Evolutionary conservation across 331 rosid genomes (phyloP).

Genomic region (Spiraea crenata): DNA sequence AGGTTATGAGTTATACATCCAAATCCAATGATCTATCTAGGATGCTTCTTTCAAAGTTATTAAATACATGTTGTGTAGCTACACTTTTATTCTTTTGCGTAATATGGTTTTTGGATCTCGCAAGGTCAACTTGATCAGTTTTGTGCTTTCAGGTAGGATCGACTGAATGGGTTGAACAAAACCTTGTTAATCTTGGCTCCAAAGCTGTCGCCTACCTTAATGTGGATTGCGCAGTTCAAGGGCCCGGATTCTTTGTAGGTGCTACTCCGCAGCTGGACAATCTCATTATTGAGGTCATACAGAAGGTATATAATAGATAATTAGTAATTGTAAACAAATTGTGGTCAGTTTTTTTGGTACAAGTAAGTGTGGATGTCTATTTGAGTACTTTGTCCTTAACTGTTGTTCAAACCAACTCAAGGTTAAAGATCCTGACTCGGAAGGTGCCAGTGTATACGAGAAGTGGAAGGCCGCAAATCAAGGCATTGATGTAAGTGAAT

Average conservation of each 20-base stretch:
- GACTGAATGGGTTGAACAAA: conserved; percentile 97
- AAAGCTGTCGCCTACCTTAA: conserved; percentile 90
- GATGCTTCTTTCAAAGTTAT: too few species aligned
- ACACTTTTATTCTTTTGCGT: conserved; percentile 9
- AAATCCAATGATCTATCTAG: too few species aligned
- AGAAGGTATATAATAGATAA: conserved; percentile 46
- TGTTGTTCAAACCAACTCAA: conserved; percentile 34
- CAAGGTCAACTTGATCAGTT: conserved; percentile 13
- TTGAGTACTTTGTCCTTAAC: conserved; percentile 19
- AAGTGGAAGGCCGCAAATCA: conserved; percentile 49
- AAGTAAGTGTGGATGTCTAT: neutral
- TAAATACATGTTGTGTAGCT: neutral
- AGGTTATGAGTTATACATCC: too few species aligned
- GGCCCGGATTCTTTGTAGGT: conserved; percentile 76
- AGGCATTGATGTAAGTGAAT: conserved; percentile 43
- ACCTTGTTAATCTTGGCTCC: conserved; percentile 67
- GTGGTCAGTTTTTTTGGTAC: neutral
- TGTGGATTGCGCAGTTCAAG: conserved; percentile 97
- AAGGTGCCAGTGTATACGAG: conserved; percentile 49
- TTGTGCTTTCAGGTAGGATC: conserved; percentile 72
- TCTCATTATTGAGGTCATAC: conserved; percentile 69
- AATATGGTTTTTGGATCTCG: neutral
- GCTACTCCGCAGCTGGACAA: conserved; percentile 93
- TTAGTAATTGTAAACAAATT: neutral
- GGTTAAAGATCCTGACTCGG: conserved; percentile 85